phyloP scores from a whole-genome alignment of 805 yeast species.

The Henningerozyma blattae region DNA sequence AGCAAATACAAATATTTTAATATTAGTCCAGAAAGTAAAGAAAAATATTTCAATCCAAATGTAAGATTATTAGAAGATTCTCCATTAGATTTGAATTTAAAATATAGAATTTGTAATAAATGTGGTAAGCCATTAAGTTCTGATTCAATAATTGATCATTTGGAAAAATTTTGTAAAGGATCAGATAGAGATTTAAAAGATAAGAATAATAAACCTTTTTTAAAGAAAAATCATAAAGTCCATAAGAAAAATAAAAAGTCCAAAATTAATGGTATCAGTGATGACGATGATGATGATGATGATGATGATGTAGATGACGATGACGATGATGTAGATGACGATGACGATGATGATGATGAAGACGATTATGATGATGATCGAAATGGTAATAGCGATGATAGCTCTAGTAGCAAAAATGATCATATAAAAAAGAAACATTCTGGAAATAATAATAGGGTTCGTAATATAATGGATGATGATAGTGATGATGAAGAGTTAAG shows the following conservation, averaged over 20 bases:
- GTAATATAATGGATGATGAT: conserved; percentile 1
- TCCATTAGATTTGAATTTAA: conserved; percentile 1
- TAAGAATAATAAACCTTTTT: conserved; percentile 1
- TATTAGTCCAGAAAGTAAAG: conserved; percentile 6
- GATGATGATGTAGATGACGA: conserved; percentile 3
- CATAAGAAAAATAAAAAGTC: not conserved
- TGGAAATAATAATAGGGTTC: not conserved
- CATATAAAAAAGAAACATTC: not conserved
- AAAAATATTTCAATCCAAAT: conserved; percentile 14
- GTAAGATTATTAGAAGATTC: conserved; percentile 11
- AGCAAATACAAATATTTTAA: conserved; percentile 9
- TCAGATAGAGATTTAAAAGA: conserved; percentile 1
- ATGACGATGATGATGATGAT: conserved; percentile 1
- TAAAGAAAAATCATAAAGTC: not conserved
- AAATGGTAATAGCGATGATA: not conserved
- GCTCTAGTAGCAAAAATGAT: not conserved
- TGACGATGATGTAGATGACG: conserved; percentile 1
- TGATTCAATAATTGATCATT: conserved; percentile 18
- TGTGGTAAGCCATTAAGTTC: conserved; percentile 23
- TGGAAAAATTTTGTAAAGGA: conserved; percentile 14
- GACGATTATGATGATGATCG: not conserved
- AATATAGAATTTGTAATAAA: conserved; percentile 21
- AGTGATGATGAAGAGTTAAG: conserved; percentile 3
- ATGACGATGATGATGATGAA: conserved; percentile 6
- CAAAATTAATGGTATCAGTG: not conserved